Conservation (phyloP, 495 filamentous ascomycete species). For the Aspergillus kassunensis region DNA sequence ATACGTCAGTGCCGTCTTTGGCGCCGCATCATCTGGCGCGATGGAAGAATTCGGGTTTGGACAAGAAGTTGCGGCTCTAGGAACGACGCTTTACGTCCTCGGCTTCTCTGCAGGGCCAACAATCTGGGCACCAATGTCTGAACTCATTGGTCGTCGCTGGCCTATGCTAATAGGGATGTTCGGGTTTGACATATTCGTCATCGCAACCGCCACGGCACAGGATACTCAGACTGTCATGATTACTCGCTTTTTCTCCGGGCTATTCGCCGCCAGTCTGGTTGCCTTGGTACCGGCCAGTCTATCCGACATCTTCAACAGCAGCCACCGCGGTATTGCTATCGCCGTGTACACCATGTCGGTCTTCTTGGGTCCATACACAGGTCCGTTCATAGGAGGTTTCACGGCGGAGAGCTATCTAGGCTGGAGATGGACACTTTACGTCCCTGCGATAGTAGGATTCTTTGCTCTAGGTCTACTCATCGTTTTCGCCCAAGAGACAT, state of each 20-base stretch:
- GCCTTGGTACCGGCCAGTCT: conserved; percentile 47
- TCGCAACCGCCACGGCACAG: conserved; percentile 51
- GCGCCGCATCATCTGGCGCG: conserved; percentile 37
- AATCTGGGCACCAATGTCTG: conserved; percentile 64
- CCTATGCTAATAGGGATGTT: conserved; percentile 48
- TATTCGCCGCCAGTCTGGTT: conserved; percentile 46
- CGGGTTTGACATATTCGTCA: conserved; percentile 47
- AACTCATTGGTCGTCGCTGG: conserved; percentile 60
- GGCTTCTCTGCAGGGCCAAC: conserved; percentile 49
- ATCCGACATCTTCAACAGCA: conserved; percentile 46
- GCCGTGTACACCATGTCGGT: conserved; percentile 45
- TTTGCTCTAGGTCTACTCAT: conserved; percentile 20
- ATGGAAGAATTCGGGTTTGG: conserved; percentile 42
- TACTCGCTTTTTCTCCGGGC: conserved; percentile 43
- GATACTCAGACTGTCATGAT: conserved; percentile 53
- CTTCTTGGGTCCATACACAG: conserved; percentile 40
- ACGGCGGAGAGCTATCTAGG: conserved; percentile 30
- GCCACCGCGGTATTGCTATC: conserved; percentile 41
- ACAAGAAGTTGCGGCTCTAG: conserved; percentile 46
- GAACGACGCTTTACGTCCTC: conserved; percentile 50
- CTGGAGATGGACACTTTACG: conserved; percentile 45
- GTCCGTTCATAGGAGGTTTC: conserved; percentile 44
- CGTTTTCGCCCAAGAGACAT: conserved; percentile 32
- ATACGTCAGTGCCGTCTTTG: conserved; percentile 50
- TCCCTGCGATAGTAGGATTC: conserved; percentile 37